phyloP scores from a whole-genome alignment of 108 stramenopile genomes.

The Cyclotella cryptica region DNA sequence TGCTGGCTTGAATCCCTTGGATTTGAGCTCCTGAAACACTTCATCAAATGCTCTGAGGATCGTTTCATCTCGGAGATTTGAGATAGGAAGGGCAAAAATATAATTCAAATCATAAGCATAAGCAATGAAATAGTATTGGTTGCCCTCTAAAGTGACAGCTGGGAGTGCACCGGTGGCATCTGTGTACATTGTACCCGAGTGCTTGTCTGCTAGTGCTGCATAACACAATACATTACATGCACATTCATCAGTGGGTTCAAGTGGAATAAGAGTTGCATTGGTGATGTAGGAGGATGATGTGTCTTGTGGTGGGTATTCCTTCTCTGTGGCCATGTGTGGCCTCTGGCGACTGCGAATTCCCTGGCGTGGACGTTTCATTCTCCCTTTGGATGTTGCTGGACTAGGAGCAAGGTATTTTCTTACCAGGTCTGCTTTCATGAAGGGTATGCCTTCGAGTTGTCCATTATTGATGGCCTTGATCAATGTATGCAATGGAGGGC shows the following conservation, averaged over 20 bases:
- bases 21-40: too few species aligned
- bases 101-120: not conserved
- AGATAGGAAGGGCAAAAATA: slow-evolving; percentile 34
- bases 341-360: not conserved
- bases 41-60: too few species aligned
- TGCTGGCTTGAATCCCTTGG: too few species aligned
- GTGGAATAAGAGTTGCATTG: not conserved
- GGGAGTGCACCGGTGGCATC: slow-evolving; percentile 14
- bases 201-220: not conserved
- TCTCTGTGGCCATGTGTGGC: not conserved
- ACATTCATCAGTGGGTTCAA: not conserved
- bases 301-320: not conserved
- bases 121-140: not conserved
- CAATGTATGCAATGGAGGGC: not conserved
- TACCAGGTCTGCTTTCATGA: not conserved
- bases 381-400: too few species aligned
- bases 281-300: too few species aligned
- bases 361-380: too few species aligned
- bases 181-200: not conserved
- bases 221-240: not conserved
- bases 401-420: too few species aligned
- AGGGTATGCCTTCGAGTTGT: too few species aligned
- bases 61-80: too few species aligned
- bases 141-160: not conserved
- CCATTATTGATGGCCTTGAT: not conserved